Evolutionary conservation across 768 basidiomycete species (phyloP).

Genomic region (Serendipita sp.): DNA sequence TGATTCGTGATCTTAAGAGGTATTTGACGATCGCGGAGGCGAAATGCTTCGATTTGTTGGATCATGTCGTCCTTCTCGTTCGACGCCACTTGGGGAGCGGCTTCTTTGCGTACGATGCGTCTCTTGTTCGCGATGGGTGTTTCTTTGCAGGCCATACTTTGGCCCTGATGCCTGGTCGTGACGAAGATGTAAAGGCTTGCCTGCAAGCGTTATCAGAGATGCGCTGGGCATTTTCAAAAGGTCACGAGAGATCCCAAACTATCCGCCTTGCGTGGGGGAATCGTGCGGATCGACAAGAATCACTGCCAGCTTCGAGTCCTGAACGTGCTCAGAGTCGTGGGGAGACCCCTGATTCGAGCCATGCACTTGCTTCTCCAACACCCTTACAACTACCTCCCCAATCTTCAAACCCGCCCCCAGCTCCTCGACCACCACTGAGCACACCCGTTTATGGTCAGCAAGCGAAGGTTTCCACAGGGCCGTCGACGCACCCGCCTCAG

Average conservation of each 20-base stretch:
- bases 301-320: background rate
- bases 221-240: slow-evolving; percentile 38
- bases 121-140: slow-evolving; percentile 74
- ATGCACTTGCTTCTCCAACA: too few relatives aligned
- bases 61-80: slow-evolving; percentile 31
- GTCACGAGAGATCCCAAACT: background rate
- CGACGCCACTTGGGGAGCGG: slow-evolving; percentile 34
- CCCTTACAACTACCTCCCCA: too few relatives aligned
- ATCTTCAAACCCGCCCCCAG: too few relatives aligned
- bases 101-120: slow-evolving; percentile 75
- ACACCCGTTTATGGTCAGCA: too few relatives aligned
- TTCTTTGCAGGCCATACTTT: slow-evolving; percentile 74
- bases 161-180: slow-evolving; percentile 35
- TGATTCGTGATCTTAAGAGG: slow-evolving; percentile 23
- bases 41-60: slow-evolving; percentile 30
- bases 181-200: slow-evolving; percentile 42
- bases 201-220: slow-evolving; percentile 64
- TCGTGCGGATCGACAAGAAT: background rate
- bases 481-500: too few relatives aligned
- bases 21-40: slow-evolving; percentile 24
- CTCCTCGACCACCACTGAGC: too few relatives aligned
- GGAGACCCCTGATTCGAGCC: too few relatives aligned
- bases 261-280: background rate
- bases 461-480: too few relatives aligned
- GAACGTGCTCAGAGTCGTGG: background rate